Evolutionary conservation across 441 rosid genomes (phyloP).

Genomic region (Gossypium davidsonii): DNA sequence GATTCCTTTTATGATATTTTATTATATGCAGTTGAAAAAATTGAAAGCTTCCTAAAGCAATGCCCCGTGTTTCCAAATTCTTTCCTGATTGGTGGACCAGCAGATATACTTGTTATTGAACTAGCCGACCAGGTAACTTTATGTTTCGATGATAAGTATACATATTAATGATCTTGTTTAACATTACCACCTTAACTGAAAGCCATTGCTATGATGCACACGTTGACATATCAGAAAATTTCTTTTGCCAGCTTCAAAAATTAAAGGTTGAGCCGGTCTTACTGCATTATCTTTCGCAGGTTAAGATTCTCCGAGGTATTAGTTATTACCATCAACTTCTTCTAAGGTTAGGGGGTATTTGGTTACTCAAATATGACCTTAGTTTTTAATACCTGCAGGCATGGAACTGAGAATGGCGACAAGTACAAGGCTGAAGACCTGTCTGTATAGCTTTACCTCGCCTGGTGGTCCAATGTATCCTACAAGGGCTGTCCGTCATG

Average conservation of each 20-base stretch:
- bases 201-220: neutral
- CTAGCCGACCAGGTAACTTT: slow-evolving; percentile 70
- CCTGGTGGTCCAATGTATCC: slow-evolving; percentile 99
- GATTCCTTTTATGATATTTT: slow-evolving; percentile 11
- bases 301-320: slow-evolving; percentile 77
- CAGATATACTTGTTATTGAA: slow-evolving; percentile 87
- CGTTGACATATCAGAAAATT: slow-evolving; percentile 1
- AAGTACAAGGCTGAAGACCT: slow-evolving; percentile 86
- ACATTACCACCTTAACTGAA: neutral
- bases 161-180: neutral
- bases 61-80: slow-evolving; percentile 77
- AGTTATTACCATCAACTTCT: slow-evolving; percentile 31
- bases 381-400: slow-evolving; percentile 45
- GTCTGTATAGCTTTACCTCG: slow-evolving; percentile 90
- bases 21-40: slow-evolving; percentile 59
- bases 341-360: neutral
- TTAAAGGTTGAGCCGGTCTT: slow-evolving; percentile 95
- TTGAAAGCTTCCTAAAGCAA: slow-evolving; percentile 63
- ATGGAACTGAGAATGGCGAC: slow-evolving; percentile 97
- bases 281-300: slow-evolving; percentile 74
- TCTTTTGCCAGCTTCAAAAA: slow-evolving; percentile 66
- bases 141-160: neutral
- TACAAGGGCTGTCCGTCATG: slow-evolving; percentile 96
- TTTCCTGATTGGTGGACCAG: slow-evolving; percentile 81
- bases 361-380: neutral